Evolutionary conservation across 2,329 filamentous ascomycete species (phyloP), one percentile per base, ranked within the genome.

Genomic region (Penicillium sp.): DNA sequence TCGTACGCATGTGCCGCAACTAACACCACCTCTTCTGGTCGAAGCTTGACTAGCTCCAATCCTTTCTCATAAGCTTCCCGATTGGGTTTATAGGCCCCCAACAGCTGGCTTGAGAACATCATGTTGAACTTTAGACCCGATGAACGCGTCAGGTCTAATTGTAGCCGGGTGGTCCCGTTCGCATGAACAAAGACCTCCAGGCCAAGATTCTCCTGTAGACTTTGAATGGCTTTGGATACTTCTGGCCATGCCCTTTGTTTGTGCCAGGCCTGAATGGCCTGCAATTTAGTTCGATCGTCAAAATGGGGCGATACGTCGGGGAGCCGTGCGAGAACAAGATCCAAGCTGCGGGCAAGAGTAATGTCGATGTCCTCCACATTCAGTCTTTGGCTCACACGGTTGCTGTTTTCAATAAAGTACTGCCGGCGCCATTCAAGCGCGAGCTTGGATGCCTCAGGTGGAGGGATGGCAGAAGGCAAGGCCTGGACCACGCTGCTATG

Each of bases 1-100:
- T 84, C 82, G 61, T 81, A 83, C 3, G 79, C 78, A 70, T 84
- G 81, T 1, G 80, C 80, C 3, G 81, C 81, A 3, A 83, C 79
- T 75, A 81, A 72, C 9, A 80, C 74, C 16, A 75, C 76, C 49
- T 83, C 75, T n/a, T 80, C 74, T 0, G 81, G 72, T 21, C 63
- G 63, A 3, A 77, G 59, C 38, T 75, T 70, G 3, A 83, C 67
- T 3, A 83, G 63, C 10, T 75, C 63, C 48, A 83, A 58, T 0
- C 72, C 77, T 52, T 75, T 79, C 7, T 62, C 47, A 60, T 84
- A 85, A 7, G 71, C 76, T 7, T 73, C 75, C 0, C 74, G 72
- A 13, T 71, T 74, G 1, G 82, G 81, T 54, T 84, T 81, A 55
- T 77, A 77, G 3, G 75, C 59, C 0, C 78, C 78, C 0, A 84